Evolutionary conservation across 441 rosid genomes (phyloP), one percentile per base, ranked within the genome.

Genomic region (Euphorbia celastroides): DNA sequence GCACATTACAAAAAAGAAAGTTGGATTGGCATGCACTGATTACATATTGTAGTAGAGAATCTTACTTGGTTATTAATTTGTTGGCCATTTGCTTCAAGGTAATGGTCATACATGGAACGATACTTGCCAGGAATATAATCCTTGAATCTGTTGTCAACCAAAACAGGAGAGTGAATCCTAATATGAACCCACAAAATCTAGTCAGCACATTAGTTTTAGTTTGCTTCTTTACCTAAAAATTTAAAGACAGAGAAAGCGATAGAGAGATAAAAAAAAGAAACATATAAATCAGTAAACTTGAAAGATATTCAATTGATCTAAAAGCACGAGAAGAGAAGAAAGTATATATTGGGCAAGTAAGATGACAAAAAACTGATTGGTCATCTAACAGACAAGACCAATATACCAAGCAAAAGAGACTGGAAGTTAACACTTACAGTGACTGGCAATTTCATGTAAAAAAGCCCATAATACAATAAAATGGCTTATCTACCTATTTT

Each of bases 61-160:
- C 77, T 80, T 70, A 74, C 82, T 66, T 59, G 74, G 60, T 69
- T 57, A 46, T 54, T 20, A 16, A 55, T 48, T n/a, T 60, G 71
- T 70, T 71, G 78, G 68, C 59, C 73, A 28, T 77, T 78, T 64
- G 71, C 78, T 77, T 72, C 75, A 22, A 86, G 75, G 80, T 86
- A 87, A 66, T 85, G 81, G 80, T 93, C 96, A 32, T 89, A 93
- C 48, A 82, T 78, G 68, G 81, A 67, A 48, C 65, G 95, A 75
- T 83, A 77, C 77, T 84, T 93, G 22, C 72, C 71, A 19, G 98
- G 98, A 73, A 93, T 87, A 64, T 71, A 89, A 76, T 86, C 96
- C 74, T 78, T 90, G 86, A 93, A 90, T 70, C 97, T 87, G 91
- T 78, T 26, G 65, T 66, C 31, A 70, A 34, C 16, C 70, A 69